These are phyloP conservation scores for Neurospora africana DNA, from an alignment of 495 filamentous ascomycete genomes.

Conservation along the genomic window DNA sequence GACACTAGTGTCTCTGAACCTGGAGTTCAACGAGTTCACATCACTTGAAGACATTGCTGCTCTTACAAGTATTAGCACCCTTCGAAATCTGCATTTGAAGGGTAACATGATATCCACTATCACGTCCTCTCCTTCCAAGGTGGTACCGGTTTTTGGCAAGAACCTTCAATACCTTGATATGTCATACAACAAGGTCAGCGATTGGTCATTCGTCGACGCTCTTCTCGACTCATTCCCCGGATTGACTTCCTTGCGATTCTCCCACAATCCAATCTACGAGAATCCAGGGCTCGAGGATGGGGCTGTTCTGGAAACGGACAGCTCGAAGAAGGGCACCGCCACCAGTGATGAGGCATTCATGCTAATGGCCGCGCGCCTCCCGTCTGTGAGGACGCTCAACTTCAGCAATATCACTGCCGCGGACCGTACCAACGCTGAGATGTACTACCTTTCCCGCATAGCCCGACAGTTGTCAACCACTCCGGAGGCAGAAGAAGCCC, in stretches of 20 bases:
- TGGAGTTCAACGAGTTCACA: constrained; percentile 68
- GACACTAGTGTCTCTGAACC: constrained; percentile 46
- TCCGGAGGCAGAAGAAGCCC: constrained; percentile 40
- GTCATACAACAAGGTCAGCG: constrained; percentile 64
- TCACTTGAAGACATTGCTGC: constrained; percentile 46
- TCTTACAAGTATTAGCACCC: constrained; percentile 45
- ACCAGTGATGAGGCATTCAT: constrained; percentile 61
- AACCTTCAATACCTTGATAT: constrained; percentile 60
- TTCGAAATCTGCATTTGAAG: constrained; percentile 53
- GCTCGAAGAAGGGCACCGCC: constrained; percentile 18
- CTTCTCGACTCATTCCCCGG: constrained; percentile 57
- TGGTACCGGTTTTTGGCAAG: constrained; percentile 18
- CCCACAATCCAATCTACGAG: constrained; percentile 74
- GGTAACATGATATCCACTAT: constrained; percentile 40
- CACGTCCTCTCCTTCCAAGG: constrained; percentile 9
- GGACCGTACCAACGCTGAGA: constrained; percentile 77
- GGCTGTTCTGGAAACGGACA: constrained; percentile 11
- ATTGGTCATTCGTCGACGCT: constrained; percentile 60
- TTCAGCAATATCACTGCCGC: constrained; percentile 59
- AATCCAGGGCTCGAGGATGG: constrained; percentile 33
- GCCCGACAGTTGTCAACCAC: constrained; percentile 58
- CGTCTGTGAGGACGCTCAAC: constrained; percentile 59
- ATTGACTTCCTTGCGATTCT: constrained; percentile 60
- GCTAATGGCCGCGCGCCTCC: constrained; percentile 71
- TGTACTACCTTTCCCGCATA: constrained; percentile 81